phyloP scores from a whole-genome alignment of 2,329 filamentous ascomycete species.

The Diplodia seriata region DNA sequence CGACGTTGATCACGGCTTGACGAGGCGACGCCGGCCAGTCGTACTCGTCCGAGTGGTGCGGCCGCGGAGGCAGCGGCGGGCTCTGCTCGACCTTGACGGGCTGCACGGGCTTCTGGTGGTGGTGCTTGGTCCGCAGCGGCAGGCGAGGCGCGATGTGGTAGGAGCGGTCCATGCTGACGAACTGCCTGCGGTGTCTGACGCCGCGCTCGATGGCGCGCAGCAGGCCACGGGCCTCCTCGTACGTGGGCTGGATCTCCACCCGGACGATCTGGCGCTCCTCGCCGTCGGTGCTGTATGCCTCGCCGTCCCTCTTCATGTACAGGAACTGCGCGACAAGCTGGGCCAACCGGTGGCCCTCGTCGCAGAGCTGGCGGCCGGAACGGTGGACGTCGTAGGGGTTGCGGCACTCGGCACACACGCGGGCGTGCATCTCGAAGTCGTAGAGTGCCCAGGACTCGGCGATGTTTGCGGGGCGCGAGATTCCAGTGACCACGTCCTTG shows the following conservation, averaged over 20 bases:
- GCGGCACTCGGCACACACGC: slow-evolving; percentile 53
- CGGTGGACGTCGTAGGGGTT: slow-evolving; percentile 54
- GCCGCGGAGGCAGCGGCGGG: slow-evolving; percentile 13
- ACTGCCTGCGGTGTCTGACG: slow-evolving; percentile 46
- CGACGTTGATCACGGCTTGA: slow-evolving; percentile 35
- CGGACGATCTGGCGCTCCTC: slow-evolving; percentile 53
- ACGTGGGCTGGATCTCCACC: slow-evolving; percentile 51
- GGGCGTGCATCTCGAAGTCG: slow-evolving; percentile 57
- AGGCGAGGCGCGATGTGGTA: slow-evolving; percentile 52
- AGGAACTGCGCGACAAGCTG: slow-evolving; percentile 54
- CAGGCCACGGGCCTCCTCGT: slow-evolving; percentile 50
- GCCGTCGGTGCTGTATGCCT: slow-evolving; percentile 41
- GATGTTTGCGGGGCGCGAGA: slow-evolving; percentile 51
- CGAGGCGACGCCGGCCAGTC: slow-evolving; percentile 35
- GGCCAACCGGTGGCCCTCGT: slow-evolving; percentile 53
- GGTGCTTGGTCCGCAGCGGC: slow-evolving; percentile 32
- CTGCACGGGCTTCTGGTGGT: slow-evolving; percentile 27
- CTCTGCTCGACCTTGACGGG: slow-evolving; percentile 22
- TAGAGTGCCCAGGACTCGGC: slow-evolving; percentile 56
- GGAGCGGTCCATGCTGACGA: slow-evolving; percentile 53
- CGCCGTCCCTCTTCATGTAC: slow-evolving; percentile 37
- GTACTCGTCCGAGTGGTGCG: slow-evolving; percentile 36
- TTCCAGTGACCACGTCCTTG: slow-evolving; percentile 47
- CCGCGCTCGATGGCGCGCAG: slow-evolving; percentile 52
- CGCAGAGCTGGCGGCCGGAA: slow-evolving; percentile 51